Percentiles rank a stretch among this genome's conserved stretches.
These are phyloP conservation scores for Botrytis aclada DNA, from an alignment of 2,329 filamentous ascomycete genomes.

Conservation along the genomic window DNA sequence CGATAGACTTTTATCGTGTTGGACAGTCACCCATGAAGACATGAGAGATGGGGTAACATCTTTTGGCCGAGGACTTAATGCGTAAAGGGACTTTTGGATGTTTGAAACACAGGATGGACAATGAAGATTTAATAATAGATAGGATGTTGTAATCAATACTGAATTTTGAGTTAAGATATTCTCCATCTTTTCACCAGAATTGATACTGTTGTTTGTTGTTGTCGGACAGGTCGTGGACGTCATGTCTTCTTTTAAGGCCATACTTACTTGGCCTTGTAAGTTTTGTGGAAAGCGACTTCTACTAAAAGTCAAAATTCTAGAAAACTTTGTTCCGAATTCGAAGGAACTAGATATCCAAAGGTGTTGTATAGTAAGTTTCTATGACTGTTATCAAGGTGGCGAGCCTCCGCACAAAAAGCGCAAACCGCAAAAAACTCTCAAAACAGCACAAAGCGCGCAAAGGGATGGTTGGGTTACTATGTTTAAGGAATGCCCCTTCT, in stretches of 20 bases:
- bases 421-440: constrained; percentile 11
- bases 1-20: constrained; percentile 47
- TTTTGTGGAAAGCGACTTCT: background rate
- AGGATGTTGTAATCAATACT: constrained; percentile 36
- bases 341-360: background rate
- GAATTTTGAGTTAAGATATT: background rate
- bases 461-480: background rate
- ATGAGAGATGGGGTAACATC: constrained; percentile 69
- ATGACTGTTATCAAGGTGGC: background rate
- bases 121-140: constrained; percentile 72
- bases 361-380: background rate
- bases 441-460: constrained; percentile 9
- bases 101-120: constrained; percentile 70
- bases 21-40: constrained; percentile 64
- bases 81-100: constrained; percentile 57
- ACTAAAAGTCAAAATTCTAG: background rate
- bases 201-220: constrained; percentile 7
- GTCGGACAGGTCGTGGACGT: background rate
- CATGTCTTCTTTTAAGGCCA: constrained; percentile 1
- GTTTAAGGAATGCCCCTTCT: background rate
- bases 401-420: constrained; percentile 11
- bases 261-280: background rate
- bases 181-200: constrained; percentile 12
- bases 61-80: constrained; percentile 47
- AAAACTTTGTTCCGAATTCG: background rate